Conservation (phyloP, 2,329 filamentous ascomycete species). For the Cercospora sesami region DNA sequence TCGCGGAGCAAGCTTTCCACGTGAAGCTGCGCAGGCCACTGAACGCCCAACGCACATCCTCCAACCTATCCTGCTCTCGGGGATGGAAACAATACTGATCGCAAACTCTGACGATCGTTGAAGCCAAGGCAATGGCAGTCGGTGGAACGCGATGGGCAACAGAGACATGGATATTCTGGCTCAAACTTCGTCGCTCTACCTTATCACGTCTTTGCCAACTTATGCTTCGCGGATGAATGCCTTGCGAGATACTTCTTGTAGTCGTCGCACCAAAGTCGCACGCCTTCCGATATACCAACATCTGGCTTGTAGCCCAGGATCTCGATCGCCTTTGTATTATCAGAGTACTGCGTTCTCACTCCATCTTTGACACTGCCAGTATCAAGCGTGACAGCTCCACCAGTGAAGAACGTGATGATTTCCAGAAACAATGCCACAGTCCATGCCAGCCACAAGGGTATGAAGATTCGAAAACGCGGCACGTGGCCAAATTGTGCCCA, state of each 20-base stretch:
- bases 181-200: neutral
- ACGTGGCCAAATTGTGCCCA: conserved; percentile 65
- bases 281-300: conserved; percentile 54
- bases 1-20: neutral
- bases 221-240: neutral
- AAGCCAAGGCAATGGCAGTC: neutral
- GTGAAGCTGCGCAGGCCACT: neutral
- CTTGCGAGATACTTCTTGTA: conserved; percentile 30
- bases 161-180: neutral
- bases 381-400: conserved; percentile 50
- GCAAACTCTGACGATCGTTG: neutral
- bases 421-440: conserved; percentile 51
- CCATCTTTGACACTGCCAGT: conserved; percentile 58
- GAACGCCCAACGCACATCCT: neutral
- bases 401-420: conserved; percentile 49
- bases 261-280: conserved; percentile 50
- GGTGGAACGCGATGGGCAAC: neutral
- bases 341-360: conserved; percentile 55
- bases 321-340: conserved; percentile 52
- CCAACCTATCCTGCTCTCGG: neutral
- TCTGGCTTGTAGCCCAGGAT: conserved; percentile 56
- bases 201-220: neutral
- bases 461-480: conserved; percentile 50
- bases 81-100: neutral
- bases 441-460: conserved; percentile 54